These are phyloP conservation scores for Melastoma malabathricum DNA, from an alignment of 345 rosid genomes.

Conservation along the genomic window DNA sequence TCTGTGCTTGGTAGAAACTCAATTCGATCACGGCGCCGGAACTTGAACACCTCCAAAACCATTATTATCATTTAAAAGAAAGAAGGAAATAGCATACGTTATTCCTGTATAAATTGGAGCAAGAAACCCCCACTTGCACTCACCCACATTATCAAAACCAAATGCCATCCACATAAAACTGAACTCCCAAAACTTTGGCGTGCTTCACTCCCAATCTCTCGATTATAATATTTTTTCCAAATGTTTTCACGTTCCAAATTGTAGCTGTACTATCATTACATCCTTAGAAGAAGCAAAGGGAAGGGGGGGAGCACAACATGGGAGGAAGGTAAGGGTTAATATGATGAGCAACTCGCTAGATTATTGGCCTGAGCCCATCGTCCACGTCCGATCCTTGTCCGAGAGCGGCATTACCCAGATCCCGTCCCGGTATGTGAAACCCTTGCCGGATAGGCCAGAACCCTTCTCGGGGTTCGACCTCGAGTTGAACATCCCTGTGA, in stretches of 20 bases:
- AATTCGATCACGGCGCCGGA: constrained; percentile 9
- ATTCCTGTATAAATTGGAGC: not conserved
- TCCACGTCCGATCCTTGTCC: constrained; percentile 76
- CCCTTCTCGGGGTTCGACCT: constrained; percentile 24
- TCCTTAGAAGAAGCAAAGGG: not conserved
- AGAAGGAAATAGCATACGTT: no score
- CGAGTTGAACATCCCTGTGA: constrained; percentile 36
- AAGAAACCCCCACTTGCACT: not conserved
- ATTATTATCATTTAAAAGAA: no score
- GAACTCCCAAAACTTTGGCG: no score
- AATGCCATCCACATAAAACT: no score
- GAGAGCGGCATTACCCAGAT: constrained; percentile 37
- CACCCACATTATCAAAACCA: no score
- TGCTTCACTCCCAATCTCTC: constrained; percentile 4
- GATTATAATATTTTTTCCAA: not conserved
- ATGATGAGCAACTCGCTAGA: no score
- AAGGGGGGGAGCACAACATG: not conserved
- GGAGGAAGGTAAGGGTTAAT: no score
- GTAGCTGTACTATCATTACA: no score
- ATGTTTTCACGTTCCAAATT: no score
- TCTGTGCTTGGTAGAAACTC: not conserved
- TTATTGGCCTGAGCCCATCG: constrained; percentile 81
- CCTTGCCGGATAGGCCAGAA: constrained; percentile 34
- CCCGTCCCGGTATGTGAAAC: constrained; percentile 59
- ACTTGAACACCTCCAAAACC: not conserved